Evolutionary conservation across 2,329 filamentous ascomycete species (phyloP).

Genomic region (Tolypocladium tundrense): DNA sequence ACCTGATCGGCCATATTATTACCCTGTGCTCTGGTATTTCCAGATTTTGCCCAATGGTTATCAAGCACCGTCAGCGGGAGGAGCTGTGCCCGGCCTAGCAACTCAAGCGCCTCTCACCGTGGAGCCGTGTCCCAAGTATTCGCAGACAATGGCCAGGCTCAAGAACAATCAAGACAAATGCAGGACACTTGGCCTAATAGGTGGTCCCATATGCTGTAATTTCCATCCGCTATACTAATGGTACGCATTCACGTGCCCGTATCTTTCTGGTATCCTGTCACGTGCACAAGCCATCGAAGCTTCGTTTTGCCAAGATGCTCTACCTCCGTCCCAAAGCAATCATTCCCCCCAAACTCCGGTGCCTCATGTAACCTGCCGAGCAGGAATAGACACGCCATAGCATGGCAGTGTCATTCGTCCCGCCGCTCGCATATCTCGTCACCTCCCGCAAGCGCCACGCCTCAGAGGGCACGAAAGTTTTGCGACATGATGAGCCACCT

Average conservation of each 20-base stretch:
- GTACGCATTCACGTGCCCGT: neutral
- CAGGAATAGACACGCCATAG: neutral
- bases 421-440: neutral
- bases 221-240: neutral
- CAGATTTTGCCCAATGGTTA: neutral
- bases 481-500: slow-evolving; percentile 62
- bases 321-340: neutral
- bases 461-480: slow-evolving; percentile 52
- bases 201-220: neutral
- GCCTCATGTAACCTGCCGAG: neutral
- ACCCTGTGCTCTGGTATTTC: neutral
- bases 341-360: neutral
- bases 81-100: neutral
- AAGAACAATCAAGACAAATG: neutral
- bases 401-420: neutral
- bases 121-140: too few relatives aligned
- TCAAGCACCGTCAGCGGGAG: neutral
- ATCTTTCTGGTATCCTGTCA: neutral
- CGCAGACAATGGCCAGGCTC: neutral
- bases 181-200: neutral
- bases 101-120: neutral
- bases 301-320: neutral
- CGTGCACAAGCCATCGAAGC: neutral
- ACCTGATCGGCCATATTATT: neutral
- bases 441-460: neutral